Conservation (phyloP, 805 yeast genomes). For the Metschnikowia lunata region DNA sequence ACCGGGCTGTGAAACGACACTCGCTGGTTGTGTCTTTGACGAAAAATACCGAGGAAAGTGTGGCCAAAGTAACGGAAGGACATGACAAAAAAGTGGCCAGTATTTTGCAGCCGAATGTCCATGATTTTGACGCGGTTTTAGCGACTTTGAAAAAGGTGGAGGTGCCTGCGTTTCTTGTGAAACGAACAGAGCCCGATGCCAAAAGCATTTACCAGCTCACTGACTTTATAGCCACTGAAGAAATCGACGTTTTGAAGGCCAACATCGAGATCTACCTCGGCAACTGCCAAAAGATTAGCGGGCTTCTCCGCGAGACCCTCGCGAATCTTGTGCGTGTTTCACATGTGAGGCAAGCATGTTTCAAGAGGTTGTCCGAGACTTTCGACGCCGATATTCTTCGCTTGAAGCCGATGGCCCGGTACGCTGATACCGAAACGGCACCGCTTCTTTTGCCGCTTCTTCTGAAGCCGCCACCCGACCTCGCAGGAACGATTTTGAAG, state of each 20-base stretch:
- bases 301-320: conserved; percentile 1
- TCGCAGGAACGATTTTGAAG: conserved; percentile 7
- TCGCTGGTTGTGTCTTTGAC: conserved; percentile 12
- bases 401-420: conserved; percentile 4
- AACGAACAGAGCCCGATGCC: conserved; percentile 1
- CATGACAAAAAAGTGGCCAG: conserved; percentile 10
- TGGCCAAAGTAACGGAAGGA: conserved; percentile 1
- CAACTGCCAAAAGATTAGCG: conserved; percentile 16
- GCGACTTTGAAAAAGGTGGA: conserved; percentile 20
- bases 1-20: conserved; percentile 16
- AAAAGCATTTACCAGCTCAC: conserved; percentile 15
- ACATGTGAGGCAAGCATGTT: conserved; percentile 5
- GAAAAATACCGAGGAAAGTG: conserved; percentile 15
- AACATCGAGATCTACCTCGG: conserved; percentile 26
- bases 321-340: conserved; percentile 2
- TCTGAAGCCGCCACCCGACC: conserved; percentile 2
- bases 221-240: conserved; percentile 34
- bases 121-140: conserved; percentile 23
- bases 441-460: background rate
- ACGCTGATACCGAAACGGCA: background rate
- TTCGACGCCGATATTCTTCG: conserved; percentile 12
- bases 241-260: conserved; percentile 22
- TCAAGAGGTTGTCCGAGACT: conserved; percentile 16
- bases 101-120: conserved; percentile 22
- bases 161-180: conserved; percentile 26